phyloP scores from a whole-genome alignment of 1,284 basidiomycete genomes.

The Austropuccinia psidii region DNA sequence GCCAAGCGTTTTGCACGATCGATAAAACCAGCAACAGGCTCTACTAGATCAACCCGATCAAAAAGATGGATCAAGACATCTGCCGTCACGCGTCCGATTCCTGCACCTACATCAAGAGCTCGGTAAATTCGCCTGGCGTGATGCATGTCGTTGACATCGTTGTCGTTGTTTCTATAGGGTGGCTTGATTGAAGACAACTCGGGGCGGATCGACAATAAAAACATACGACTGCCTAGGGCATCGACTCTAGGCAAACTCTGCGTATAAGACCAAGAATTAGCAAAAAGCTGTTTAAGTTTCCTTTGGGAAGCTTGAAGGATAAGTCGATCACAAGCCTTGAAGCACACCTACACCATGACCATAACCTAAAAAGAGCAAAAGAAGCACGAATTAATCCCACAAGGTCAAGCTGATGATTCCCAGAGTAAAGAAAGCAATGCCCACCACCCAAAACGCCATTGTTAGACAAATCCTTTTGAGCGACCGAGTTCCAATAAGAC shows the following conservation, averaged over 20 bases:
- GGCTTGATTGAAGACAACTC: conserved; percentile 54
- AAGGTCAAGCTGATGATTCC: background rate
- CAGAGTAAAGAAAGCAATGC: background rate
- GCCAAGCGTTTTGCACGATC: conserved; percentile 54
- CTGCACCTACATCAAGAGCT: conserved; percentile 76
- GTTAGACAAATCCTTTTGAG: background rate
- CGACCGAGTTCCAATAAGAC: conserved; percentile 18
- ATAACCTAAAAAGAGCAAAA: too few species aligned
- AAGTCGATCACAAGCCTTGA: background rate
- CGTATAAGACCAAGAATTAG: background rate
- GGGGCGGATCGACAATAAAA: conserved; percentile 70
- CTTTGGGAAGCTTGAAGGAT: background rate
- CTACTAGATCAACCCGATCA: conserved; percentile 73
- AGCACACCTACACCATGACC: background rate
- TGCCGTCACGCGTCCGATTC: conserved; percentile 79
- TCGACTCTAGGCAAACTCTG: conserved; percentile 80
- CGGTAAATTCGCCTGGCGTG: conserved; percentile 53
- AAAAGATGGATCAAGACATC: conserved; percentile 76
- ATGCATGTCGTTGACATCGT: too few species aligned
- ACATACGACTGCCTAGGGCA: conserved; percentile 73
- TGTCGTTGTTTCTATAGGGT: conserved; percentile 39
- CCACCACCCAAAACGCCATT: conserved; percentile 30
- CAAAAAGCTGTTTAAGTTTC: background rate
- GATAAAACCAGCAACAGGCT: conserved; percentile 72
- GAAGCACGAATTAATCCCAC: too few species aligned